phyloP scores from a whole-genome alignment of 164 flowering plant genomes.

The Buxus sempervirens region DNA sequence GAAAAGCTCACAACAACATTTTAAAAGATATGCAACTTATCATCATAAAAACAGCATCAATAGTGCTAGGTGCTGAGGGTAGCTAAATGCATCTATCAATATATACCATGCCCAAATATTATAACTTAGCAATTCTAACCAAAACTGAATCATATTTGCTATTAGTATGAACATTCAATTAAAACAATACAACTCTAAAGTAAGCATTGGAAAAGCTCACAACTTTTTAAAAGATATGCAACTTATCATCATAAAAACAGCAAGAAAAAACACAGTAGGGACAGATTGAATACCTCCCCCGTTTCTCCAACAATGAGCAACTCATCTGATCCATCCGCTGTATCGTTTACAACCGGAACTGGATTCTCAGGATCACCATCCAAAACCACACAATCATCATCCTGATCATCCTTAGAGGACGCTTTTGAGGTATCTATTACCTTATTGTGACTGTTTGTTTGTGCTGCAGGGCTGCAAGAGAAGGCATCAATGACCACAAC shows the following conservation, averaged over 20 bases:
- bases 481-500: conserved; percentile 40
- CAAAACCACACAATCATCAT: conserved; percentile 70
- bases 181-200: too few species aligned
- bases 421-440: conserved; percentile 3
- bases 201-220: too few species aligned
- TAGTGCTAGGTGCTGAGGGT: too few species aligned
- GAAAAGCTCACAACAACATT: too few species aligned
- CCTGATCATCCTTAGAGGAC: conserved; percentile 20
- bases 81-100: too few species aligned
- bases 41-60: not conserved
- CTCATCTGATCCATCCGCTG: conserved; percentile 43
- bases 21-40: too few species aligned
- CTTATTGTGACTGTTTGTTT: conserved; percentile 9
- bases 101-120: too few species aligned
- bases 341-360: conserved; percentile 19
- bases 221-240: too few species aligned
- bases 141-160: too few species aligned
- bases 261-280: conserved; percentile 2
- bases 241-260: not conserved
- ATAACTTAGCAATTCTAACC: too few species aligned
- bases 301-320: conserved; percentile 60
- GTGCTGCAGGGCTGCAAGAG: not conserved
- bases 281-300: conserved; percentile 54
- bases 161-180: too few species aligned
- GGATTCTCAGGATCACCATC: conserved; percentile 73